Percentiles rank a stretch among this genome's conserved stretches.
Evolutionary conservation across 1,284 basidiomycete species (phyloP).

Genomic region (Papiliotrema terrestris): DNA sequence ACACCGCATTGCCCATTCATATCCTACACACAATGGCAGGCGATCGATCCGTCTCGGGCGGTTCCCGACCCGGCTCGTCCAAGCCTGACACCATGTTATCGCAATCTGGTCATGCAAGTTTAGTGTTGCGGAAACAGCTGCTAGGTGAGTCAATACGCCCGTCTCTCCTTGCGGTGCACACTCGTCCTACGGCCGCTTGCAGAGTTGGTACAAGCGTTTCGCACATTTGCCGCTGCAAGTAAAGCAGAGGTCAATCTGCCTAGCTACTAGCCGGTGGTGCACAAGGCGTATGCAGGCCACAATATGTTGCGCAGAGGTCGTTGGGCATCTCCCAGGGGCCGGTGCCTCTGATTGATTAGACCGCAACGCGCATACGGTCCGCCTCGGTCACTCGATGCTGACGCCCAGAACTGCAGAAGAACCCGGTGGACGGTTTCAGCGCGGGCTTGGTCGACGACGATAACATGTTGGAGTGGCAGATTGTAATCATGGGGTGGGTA

Average conservation of each 20-base stretch:
- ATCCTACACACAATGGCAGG: too few relatives aligned
- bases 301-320: too few relatives aligned
- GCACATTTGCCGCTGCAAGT: too few relatives aligned
- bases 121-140: constrained; percentile 75
- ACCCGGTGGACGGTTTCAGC: constrained; percentile 88
- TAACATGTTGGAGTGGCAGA: constrained; percentile 90
- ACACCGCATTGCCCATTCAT: too few relatives aligned
- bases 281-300: too few relatives aligned
- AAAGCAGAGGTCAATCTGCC: too few relatives aligned
- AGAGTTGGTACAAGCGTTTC: too few relatives aligned
- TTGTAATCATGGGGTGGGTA: constrained; percentile 84
- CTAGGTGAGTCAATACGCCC: constrained; percentile 38
- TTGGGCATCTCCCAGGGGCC: too few relatives aligned
- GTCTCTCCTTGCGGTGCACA: neutral
- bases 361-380: too few relatives aligned
- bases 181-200: too few relatives aligned
- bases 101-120: constrained; percentile 40
- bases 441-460: constrained; percentile 90
- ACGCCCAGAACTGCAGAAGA: constrained; percentile 71
- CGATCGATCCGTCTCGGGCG: neutral
- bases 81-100: constrained; percentile 36
- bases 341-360: too few relatives aligned
- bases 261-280: too few relatives aligned
- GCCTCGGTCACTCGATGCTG: neutral
- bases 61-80: constrained; percentile 30